Base-by-base conservation (phyloP, 2,329 filamentous ascomycete genomes). In the Cordyceps militaris region DNA sequence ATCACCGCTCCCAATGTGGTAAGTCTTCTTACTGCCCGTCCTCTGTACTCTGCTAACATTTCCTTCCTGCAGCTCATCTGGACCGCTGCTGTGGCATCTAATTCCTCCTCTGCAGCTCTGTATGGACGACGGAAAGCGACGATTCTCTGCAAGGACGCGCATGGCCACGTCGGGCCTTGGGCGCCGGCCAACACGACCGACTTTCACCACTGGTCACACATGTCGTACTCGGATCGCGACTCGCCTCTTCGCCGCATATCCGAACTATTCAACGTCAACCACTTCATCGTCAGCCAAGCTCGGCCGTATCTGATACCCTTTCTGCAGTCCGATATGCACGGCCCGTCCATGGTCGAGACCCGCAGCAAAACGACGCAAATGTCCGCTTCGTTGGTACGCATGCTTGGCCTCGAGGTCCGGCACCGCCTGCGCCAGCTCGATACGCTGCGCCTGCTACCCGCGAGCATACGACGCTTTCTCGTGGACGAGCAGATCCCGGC, bases 211-310 rank as follows among this genome's bases (percentile, higher is more conserved):
- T 88, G 85, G 81, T 85, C 84, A 5, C 79, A 83, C 59, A 79
- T 81, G 21, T 82, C 80, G 7, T 85, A 87, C 69, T 79, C 79
- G 43, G 85, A 89, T 61, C 83, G 83, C 43, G 85, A 82, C 66
- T 80, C 79, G 1, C 81, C 81, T 2, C 79, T 94, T 1, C 79
- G 84, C 56, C 83, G 89, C 40, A 85, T 94, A 30, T 84, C 87
- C 7, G 88, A 93, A 72, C 81, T 93, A 11, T 94, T 94, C 79
- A 95, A 95, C 69, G 89, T 95, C 55, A 95, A 96, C 68, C 92
- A 97, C 75, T 97, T 95, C 73, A 91, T 97, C 62, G 85, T 97
- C 63, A 94, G 89, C 63, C 93, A 97, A 74, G 91, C 93, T 1
- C 82, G 92, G 3, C 93, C 93, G 0, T 96, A 96, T 70, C 78